Evolutionary conservation across 805 yeast genomes (phyloP), one percentile per base, ranked within the genome.

Genomic region (Schwanniomyces occidentalis): DNA sequence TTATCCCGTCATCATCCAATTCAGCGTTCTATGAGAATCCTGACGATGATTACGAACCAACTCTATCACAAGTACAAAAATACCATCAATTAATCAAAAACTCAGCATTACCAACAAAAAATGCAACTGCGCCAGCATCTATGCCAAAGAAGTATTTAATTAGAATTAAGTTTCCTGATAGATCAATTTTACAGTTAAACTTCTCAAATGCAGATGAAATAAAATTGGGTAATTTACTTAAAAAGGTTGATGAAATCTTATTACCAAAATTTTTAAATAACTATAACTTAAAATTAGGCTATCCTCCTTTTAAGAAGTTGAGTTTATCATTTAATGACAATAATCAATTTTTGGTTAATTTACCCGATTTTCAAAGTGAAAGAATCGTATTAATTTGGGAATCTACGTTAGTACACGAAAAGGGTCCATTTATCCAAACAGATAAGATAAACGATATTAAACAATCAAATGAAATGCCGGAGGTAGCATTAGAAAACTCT

Each of bases 41-140:
- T 3, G 71, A 65, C 12, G 62, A 56, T 23, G 73, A 68, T 41
- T 68, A 68, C 45, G 58, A 63, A 15, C 47, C 68, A 57, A 63
- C 71, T 1, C 46, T 61, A 4, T 34, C 52, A 12, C 72, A 68
- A 41, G 70, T 67, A 2, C 60, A 61, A 37, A 49, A 50, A 13
- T 68, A 68, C 44, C 66, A 61, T 31, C 56, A 59, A 31, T 40
- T 59, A 13, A 55, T 68, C 27, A 53, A 54, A 32, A 48, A 55
- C n/a, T 54, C 61, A 27, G 52, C 42, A 13, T 41, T 37, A 20
- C 38, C 43, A 16, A 42, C 46, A 12, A 49, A 43, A 27, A 44
- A 42, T 16, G n/a, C 37, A 15, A 20, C 17, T 4, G 23, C 22
- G 6, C 19, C 29, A 2, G 35, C 40, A 4, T 32, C 23, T 8